Evolutionary conservation across 129 eudicot species (phyloP), one percentile per base, ranked within the genome.

Genomic region (Escallonia rubra): DNA sequence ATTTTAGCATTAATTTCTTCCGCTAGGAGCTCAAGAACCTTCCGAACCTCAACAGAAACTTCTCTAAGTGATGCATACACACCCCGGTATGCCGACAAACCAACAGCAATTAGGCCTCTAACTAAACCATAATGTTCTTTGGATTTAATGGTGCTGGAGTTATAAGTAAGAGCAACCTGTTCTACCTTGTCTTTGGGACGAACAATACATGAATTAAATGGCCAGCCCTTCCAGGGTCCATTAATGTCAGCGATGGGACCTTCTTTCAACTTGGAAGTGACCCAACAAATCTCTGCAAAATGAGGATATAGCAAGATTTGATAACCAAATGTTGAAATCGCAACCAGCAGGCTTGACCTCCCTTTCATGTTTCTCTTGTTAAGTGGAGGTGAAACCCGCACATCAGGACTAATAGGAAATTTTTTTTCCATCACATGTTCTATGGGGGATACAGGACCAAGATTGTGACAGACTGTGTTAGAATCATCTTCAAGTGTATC

Each of bases 211-310:
- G 99, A 88, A 74, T 89, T 93, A 69, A 93, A 93, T 10, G 99
- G 96, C 99, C 99, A 93, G 67, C 88, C 84, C 80, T 79, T 93
- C 96, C 86, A 84, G 53, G 90, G 88, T 49, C 88, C 93, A n/a
- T 64, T 63, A 9, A 83, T 74, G 61, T 82, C 86, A 42, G 88
- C 83, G 71, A 66, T 76, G 9, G 99, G 99, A 72, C 99, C 99
- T 78, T 89, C 90, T 59, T 80, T 93, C 67, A 93, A 75, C 83
- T 93, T 93, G 7, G 99, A 93, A 63, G 99, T 93, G 34, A 87
- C 83, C 99, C 99, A 93, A 81, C 99, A 93, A 79, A 93, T 95
- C 73, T 93, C 99, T 43, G 99, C 92, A 78, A 93, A 93, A 72
- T 93, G 95, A 48, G 96, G 96, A 79, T 93, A 86, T 51, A 78